Conservation (phyloP, 2,329 filamentous ascomycete species). For the Ascocoryne sarcoides region DNA sequence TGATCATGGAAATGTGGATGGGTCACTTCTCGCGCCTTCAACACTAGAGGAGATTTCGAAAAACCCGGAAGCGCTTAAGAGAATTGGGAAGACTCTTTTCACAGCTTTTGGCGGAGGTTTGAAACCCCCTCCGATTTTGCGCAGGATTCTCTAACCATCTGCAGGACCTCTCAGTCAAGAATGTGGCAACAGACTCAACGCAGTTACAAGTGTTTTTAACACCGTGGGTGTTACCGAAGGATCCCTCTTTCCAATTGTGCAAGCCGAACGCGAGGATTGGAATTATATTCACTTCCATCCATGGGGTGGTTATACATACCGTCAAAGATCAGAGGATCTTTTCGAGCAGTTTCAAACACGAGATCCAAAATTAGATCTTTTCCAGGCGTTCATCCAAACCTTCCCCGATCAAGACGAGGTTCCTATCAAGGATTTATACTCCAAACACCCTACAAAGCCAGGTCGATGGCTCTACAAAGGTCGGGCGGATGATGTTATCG, state of each 20-base stretch:
- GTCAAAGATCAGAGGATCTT: conserved; percentile 7
- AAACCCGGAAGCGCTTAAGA: background rate
- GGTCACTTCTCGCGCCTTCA: background rate
- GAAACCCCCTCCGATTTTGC: background rate
- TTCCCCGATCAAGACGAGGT: conserved; percentile 1
- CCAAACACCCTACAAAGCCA: conserved; percentile 29
- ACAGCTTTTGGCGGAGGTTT: background rate
- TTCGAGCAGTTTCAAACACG: background rate
- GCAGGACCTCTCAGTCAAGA: background rate
- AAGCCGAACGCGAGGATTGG: conserved; percentile 6
- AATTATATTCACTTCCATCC: conserved; percentile 8
- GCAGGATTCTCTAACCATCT: background rate
- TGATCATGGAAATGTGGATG: background rate
- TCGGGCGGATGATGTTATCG: conserved; percentile 35
- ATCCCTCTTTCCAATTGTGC: background rate
- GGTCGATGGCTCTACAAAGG: conserved; percentile 29
- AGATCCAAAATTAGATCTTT: conserved; percentile 6
- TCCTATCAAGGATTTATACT: conserved; percentile 30
- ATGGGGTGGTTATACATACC: conserved; percentile 5
- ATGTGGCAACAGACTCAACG: background rate
- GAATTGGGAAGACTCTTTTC: background rate
- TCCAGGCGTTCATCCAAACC: conserved; percentile 26
- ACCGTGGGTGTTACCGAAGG: background rate
- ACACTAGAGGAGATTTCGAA: background rate
- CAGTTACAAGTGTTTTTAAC: background rate